Evolutionary conservation across 306 rosid genomes (phyloP), one percentile per base, ranked within the genome.

Genomic region (Rosa chinensis): DNA sequence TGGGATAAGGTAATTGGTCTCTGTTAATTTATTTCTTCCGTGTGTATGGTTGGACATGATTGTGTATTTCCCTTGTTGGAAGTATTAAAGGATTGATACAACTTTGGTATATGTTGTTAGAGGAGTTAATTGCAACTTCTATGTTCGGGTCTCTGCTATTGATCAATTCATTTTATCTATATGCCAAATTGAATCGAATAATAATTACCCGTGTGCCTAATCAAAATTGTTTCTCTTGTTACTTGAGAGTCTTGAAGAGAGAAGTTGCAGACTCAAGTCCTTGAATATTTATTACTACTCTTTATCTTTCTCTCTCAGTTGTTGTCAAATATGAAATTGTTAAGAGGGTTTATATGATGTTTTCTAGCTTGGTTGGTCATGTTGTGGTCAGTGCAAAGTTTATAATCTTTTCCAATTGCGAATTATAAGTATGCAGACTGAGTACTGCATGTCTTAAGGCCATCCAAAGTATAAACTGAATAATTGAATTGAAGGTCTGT

Each of bases 1-100:
- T 95, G 99, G 99, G 99, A 95, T 83, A 84, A 93, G 93, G 99
- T 95, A 28, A 53, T 39, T 50, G 10, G 10, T n/a, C 42, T 28
- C 13, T 72, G 20, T 73, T 21, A n/a, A 16, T 71, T 52, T 28
- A 23, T 32, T 53, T 44, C 45, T 56, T n/a, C 69, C 6, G 77
- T 6, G 43, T 37, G 28, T 73, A n/a, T 52, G 74, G 25, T 78
- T 70, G 56, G 16, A 50, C 42, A 73, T 74, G 40, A 77, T 64
- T 53, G 59, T 45, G 7, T 72, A 62, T 10, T 47, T 40, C 48
- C 8, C 17, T 69, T n/a, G 73, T 52, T 52, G 18, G n/a, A 1
- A 52, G 6, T 68, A n/a, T 67, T 37, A 35, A 37, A 17, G 44
- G 70, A 40, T 40, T 67, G 52, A 52, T 52, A 16, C 5, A 17